These are phyloP conservation scores for Halophytophthora batemanensis DNA, from an alignment of 352 stramenopile species.

Conservation along the genomic window DNA sequence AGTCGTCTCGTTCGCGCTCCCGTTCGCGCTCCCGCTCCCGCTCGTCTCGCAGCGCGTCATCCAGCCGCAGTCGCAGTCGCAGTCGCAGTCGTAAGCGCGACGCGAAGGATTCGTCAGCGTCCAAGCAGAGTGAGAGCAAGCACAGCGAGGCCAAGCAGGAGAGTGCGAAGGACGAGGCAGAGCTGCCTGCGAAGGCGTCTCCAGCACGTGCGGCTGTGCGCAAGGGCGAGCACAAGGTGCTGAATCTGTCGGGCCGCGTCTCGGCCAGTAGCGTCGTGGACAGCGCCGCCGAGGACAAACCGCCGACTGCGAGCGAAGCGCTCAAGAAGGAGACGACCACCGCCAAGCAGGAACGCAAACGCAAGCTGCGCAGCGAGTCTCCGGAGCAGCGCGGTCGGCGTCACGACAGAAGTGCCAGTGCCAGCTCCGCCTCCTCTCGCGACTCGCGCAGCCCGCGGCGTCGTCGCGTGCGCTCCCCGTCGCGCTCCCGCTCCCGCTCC, in stretches of 20 bases:
- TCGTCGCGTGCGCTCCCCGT: conserved; percentile 21
- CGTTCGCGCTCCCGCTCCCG: conserved; percentile 3
- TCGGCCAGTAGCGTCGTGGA: conserved; percentile 15
- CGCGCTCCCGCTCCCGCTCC: conserved; percentile 18
- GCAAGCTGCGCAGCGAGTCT: conserved; percentile 21
- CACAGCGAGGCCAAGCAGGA: background rate
- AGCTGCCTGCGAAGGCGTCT: conserved; percentile 9
- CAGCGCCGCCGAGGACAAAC: conserved; percentile 4
- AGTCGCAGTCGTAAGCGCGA: conserved; percentile 2
- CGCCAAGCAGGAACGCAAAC: conserved; percentile 18
- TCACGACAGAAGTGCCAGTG: conserved; percentile 23
- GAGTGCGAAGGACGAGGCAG: conserved; percentile 15
- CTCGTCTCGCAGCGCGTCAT: background rate
- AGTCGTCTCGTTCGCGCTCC: conserved; percentile 11
- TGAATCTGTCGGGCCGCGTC: conserved; percentile 23
- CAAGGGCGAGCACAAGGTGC: conserved; percentile 31
- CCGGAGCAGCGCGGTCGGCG: conserved; percentile 10
- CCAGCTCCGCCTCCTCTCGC: conserved; percentile 13
- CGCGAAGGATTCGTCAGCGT: background rate
- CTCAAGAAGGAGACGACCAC: background rate
- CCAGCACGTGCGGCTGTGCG: conserved; percentile 16
- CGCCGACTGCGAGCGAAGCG: conserved; percentile 3
- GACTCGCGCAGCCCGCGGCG: conserved; percentile 17
- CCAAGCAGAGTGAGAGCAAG: conserved; percentile 7
- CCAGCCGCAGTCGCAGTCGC: conserved; percentile 5